A percentile compares a stretch with the other conserved stretches of the same genome.
These are phyloP conservation scores for Termitomyces sp. DNA, from an alignment of 768 basidiomycete species.

Conservation along the genomic window DNA sequence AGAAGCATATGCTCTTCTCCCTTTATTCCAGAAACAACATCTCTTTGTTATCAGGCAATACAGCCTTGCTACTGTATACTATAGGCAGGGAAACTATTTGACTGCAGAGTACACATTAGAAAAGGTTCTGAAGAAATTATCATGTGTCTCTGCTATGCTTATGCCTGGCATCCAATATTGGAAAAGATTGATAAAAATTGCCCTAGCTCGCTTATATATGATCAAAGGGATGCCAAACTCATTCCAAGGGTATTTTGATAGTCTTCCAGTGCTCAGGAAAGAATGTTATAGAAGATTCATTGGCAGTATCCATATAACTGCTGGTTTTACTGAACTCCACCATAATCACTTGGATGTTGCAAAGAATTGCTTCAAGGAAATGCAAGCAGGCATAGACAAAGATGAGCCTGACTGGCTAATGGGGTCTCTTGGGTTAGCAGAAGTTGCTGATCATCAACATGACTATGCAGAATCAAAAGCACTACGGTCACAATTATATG, in stretches of 20 bases:
- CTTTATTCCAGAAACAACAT: rapidly evolving
- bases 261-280: neutral
- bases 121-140: neutral
- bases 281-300: neutral
- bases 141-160: neutral
- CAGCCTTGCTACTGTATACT: neutral
- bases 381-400: neutral
- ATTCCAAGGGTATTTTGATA: neutral
- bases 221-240: neutral
- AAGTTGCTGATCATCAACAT: too few species aligned
- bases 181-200: neutral
- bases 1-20: neutral
- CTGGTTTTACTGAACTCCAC: neutral
- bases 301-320: neutral
- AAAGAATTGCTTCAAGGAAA: neutral
- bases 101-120: neutral
- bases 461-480: too few species aligned
- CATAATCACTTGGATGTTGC: neutral
- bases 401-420: neutral
- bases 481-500: too few species aligned
- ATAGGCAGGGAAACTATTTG: neutral
- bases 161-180: rapidly evolving
- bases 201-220: neutral
- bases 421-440: neutral
- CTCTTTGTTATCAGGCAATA: neutral